Evolutionary conservation across 331 rosid genomes (phyloP).

Genomic region (Malus hybrid): DNA sequence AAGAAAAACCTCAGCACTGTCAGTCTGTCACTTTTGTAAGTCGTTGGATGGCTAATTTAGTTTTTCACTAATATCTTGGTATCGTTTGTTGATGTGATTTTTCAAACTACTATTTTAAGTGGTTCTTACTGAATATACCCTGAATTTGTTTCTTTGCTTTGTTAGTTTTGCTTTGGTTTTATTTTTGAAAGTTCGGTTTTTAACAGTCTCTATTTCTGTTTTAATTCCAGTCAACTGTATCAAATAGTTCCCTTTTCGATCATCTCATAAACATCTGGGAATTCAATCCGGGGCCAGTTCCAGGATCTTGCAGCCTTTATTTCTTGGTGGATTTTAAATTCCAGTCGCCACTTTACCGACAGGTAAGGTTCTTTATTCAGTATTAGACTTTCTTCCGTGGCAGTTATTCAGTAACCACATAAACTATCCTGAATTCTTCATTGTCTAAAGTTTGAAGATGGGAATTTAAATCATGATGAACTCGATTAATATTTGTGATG

Average conservation of each 20-base stretch:
- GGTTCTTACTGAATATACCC: background rate
- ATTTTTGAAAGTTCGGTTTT: background rate
- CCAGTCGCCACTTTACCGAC: conserved; percentile 81
- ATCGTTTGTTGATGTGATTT: background rate
- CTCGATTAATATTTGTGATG: conserved; percentile 3
- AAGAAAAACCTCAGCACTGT: background rate
- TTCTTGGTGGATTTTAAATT: conserved; percentile 96
- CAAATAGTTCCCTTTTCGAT: conserved; percentile 63
- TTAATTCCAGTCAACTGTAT: conserved; percentile 60
- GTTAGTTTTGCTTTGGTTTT: background rate
- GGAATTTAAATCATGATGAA: conserved; percentile 2
- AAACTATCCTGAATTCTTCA: background rate
- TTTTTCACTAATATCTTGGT: background rate
- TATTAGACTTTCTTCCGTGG: background rate
- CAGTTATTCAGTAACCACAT: background rate
- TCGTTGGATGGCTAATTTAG: background rate
- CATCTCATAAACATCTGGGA: conserved; percentile 91
- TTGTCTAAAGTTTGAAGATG: background rate
- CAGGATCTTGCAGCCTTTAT: conserved; percentile 74
- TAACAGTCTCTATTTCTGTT: conserved; percentile 8
- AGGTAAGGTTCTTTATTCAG: conserved; percentile 38
- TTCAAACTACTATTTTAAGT: background rate
- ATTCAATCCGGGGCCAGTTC: conserved; percentile 79
- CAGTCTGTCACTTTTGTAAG: background rate
- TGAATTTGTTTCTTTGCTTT: background rate